Evolutionary conservation across 768 basidiomycete genomes (phyloP).

Genomic region (Boletus bicolor): DNA sequence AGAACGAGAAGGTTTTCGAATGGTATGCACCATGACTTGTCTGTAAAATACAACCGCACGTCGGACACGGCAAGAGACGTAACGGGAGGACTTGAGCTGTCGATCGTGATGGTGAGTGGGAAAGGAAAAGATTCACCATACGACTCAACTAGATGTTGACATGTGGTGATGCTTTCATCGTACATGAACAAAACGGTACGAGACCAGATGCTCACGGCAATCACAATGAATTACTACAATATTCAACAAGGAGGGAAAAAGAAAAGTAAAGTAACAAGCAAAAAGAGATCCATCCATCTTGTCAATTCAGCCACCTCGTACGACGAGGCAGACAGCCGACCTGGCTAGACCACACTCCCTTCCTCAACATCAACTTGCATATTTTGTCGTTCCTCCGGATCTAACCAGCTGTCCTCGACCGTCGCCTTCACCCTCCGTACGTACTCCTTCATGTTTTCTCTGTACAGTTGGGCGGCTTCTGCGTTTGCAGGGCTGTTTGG

Average conservation of each 20-base stretch:
- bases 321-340: too few species aligned
- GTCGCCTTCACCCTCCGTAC: constrained; percentile 88
- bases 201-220: not conserved
- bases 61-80: not conserved
- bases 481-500: constrained; percentile 98
- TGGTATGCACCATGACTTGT: not conserved
- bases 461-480: constrained; percentile 93
- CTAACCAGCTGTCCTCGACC: constrained; percentile 94
- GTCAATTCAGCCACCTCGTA: not conserved
- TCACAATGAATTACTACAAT: not conserved
- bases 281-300: not conserved
- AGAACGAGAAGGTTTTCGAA: not conserved
- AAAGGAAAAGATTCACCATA: not conserved
- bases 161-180: not conserved
- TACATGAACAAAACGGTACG: not conserved
- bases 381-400: constrained; percentile 66
- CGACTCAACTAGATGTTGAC: not conserved
- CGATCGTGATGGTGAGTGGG: not conserved
- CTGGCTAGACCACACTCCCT: constrained; percentile 1
- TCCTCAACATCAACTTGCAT: constrained; percentile 40
- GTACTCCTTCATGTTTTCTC: constrained; percentile 99
- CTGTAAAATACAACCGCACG: not conserved
- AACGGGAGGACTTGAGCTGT: not conserved
- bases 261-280: constrained; percentile 1
- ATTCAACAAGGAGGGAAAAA: not conserved